Evolutionary conservation across 139 green algal genomes (phyloP).

Genomic region (Chlorella sp.): DNA sequence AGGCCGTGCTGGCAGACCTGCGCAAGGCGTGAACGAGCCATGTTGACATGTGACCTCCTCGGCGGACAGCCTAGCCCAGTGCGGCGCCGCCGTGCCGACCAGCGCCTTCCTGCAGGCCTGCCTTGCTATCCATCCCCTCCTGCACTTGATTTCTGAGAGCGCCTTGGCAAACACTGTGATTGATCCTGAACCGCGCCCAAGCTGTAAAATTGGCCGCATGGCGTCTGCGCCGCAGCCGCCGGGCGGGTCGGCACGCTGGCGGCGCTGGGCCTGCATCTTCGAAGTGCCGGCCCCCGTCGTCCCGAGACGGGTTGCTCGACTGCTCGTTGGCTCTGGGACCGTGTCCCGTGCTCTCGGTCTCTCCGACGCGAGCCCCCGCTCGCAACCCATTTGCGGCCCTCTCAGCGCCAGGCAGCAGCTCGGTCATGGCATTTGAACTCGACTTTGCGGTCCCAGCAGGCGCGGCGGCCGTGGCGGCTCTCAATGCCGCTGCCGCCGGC

Average conservation of each 20-base stretch:
- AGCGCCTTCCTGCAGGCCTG: neutral
- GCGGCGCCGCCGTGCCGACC: neutral
- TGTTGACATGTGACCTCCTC: no score
- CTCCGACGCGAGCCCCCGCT: neutral
- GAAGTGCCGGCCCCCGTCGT: no score
- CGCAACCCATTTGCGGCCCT: neutral
- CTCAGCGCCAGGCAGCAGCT: neutral
- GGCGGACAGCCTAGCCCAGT: no score
- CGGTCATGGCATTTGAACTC: slow-evolving; percentile 1
- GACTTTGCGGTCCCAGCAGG: neutral
- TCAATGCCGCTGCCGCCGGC: neutral
- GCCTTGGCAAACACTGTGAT: neutral
- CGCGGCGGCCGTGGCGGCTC: neutral
- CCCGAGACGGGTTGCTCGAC: neutral
- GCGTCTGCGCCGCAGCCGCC: no score
- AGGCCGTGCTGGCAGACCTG: slow-evolving; percentile 64
- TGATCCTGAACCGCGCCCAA: no score
- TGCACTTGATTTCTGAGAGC: neutral
- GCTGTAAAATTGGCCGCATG: no score
- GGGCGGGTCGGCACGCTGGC: no score
- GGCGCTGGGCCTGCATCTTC: no score
- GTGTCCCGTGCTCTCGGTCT: neutral
- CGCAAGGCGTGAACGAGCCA: neutral
- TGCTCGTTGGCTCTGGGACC: no score
- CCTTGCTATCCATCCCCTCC: neutral